A percentile compares a stretch with the other conserved stretches of the same genome.
These are phyloP conservation scores for Hanseniaspora lachancei DNA, from an alignment of 805 yeast genomes.

Conservation along the genomic window DNA sequence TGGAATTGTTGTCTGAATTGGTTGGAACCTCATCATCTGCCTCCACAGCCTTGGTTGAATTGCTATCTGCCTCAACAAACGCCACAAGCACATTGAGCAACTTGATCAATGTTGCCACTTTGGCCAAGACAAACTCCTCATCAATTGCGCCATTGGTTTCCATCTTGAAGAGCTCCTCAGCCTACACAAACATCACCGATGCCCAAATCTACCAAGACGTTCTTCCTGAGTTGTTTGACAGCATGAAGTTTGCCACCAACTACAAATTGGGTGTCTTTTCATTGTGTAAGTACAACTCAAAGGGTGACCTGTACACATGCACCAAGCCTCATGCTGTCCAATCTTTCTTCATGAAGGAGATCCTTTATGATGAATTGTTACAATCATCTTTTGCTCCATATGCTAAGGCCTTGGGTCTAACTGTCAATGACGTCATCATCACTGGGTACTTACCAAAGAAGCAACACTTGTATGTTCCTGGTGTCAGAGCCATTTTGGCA, in stretches of 20 bases:
- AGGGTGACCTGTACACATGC: slow-evolving; percentile 20
- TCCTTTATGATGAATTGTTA: slow-evolving; percentile 22
- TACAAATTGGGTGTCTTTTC: slow-evolving; percentile 25
- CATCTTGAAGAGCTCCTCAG: slow-evolving; percentile 5
- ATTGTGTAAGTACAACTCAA: slow-evolving; percentile 20
- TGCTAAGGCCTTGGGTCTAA: slow-evolving; percentile 21
- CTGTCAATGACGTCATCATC: slow-evolving; percentile 21
- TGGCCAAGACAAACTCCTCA: slow-evolving; percentile 10
- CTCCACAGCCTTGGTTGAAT: slow-evolving; percentile 6
- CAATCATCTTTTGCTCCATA: slow-evolving; percentile 25
- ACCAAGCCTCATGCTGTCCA: slow-evolving; percentile 25
- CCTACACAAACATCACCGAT: slow-evolving; percentile 15
- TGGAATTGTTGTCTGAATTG: slow-evolving; percentile 16
- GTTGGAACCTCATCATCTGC: background rate
- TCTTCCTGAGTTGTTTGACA: slow-evolving; percentile 20
- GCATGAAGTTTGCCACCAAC: slow-evolving; percentile 21
- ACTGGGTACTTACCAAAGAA: slow-evolving; percentile 23
- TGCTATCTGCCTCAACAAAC: slow-evolving; percentile 10
- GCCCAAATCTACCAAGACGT: slow-evolving; percentile 18
- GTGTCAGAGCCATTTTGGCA: slow-evolving; percentile 24
- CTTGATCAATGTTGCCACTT: slow-evolving; percentile 15
- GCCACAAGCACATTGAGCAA: slow-evolving; percentile 18
- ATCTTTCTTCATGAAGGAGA: slow-evolving; percentile 24
- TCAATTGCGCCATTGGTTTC: slow-evolving; percentile 7
- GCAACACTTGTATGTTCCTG: slow-evolving; percentile 25